Evolutionary conservation across 176 grass and related monocot species (phyloP).

Genomic region (Eragrostis curvula): DNA sequence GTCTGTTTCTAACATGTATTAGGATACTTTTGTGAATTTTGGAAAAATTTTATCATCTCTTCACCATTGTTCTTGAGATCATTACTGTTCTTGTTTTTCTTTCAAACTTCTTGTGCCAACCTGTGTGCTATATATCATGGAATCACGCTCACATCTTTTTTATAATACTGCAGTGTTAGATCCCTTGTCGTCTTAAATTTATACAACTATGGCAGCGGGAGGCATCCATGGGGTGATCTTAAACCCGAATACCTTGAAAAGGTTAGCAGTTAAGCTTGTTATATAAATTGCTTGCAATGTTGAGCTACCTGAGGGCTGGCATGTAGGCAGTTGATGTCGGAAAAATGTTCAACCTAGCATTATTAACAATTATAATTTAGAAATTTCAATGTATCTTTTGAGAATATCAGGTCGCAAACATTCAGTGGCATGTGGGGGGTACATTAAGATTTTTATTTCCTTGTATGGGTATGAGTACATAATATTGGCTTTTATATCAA

Average conservation of each 20-base stretch:
- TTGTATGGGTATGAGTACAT: slow-evolving; percentile 4
- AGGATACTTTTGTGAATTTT: not conserved
- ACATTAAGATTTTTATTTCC: slow-evolving; percentile 10
- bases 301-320: not conserved
- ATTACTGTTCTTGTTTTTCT: slow-evolving; percentile 15
- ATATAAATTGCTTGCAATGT: slow-evolving; percentile 18
- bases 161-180: slow-evolving; percentile 71
- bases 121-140: not conserved
- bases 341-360: slow-evolving; percentile 5
- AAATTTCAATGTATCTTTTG: not conserved
- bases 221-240: slow-evolving; percentile 95
- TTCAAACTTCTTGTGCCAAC: not conserved
- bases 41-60: not conserved
- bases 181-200: slow-evolving; percentile 90
- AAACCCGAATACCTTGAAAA: slow-evolving; percentile 91
- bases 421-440: not conserved
- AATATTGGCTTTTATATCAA: slow-evolving; percentile 1
- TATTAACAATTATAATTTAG: not conserved
- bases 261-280: slow-evolving; percentile 46
- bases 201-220: slow-evolving; percentile 85
- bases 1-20: not conserved
- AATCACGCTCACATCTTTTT: slow-evolving; percentile 9
- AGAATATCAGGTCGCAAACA: not conserved
- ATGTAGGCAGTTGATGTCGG: not conserved
- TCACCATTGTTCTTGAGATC: slow-evolving; percentile 16